Conservation (phyloP, 2,329 filamentous ascomycete genomes). For the Xylaria sp. region DNA sequence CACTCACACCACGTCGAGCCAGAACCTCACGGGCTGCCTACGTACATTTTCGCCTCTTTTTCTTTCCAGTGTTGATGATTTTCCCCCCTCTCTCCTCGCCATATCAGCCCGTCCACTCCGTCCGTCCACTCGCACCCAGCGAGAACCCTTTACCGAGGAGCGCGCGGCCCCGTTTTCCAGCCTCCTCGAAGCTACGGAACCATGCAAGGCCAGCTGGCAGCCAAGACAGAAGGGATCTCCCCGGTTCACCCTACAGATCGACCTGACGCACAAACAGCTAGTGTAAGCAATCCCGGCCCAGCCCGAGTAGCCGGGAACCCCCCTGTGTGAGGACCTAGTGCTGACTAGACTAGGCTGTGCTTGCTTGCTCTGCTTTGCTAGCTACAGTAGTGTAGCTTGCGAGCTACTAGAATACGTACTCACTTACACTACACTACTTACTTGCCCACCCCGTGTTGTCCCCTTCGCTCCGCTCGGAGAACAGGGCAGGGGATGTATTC, state of each 20-base stretch:
- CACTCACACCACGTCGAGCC: neutral
- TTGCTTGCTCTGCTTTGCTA: neutral
- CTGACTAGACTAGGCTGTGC: slow-evolving; percentile 13
- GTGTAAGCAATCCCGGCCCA: slow-evolving; percentile 7
- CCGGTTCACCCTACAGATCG: slow-evolving; percentile 10
- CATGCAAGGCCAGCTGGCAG: slow-evolving; percentile 1
- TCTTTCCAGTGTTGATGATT: no score
- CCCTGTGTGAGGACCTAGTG: slow-evolving; percentile 11
- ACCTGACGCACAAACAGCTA: slow-evolving; percentile 10
- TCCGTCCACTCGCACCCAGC: no score
- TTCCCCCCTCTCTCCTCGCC: no score
- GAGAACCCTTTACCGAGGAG: no score
- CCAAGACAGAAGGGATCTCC: neutral
- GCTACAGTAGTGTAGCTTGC: no score
- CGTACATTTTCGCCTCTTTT: neutral
- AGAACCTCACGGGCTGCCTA: neutral
- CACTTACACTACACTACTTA: no score
- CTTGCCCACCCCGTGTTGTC: no score
- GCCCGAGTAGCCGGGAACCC: slow-evolving; percentile 17
- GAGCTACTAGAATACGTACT: no score
- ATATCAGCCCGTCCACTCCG: no score
- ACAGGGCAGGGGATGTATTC: slow-evolving; percentile 16
- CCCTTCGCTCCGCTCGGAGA: neutral
- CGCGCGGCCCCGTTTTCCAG: no score
- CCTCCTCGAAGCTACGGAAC: neutral